Base-by-base conservation (phyloP, 352 stramenopile species). In the Phytophthora europaea region DNA sequence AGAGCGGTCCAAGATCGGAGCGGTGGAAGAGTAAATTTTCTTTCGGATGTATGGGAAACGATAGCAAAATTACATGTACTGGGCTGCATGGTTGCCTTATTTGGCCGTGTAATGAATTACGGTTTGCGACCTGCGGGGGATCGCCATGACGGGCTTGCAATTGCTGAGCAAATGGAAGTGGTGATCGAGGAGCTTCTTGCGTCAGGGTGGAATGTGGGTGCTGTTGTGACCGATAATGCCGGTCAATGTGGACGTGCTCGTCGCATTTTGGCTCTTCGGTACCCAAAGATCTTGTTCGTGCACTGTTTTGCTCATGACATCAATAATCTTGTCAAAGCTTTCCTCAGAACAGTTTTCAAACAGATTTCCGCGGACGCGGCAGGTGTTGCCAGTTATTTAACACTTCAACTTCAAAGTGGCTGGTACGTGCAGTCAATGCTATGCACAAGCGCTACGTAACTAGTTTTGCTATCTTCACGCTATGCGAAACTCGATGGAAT, bases 201-300 rank as follows among this genome's bases (percentile, higher is more conserved):
- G 20, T 59, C 53, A 16, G 65, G 23, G 34, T 66, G 65, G 56
- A 61, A 23, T 7, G 43, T 61, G n/a, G 56, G 65, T 26, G 67
- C 22, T 6, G 26, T 70, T 58, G 61, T 71, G n/a, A 70, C 59
- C 1, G 67, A 74, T 53, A 57, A 70, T 22, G 36, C 64, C 13
- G 60, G 71, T 4, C 48, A 70, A 54, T 74, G 71, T 33, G 45
- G 52, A 0, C 40, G 59, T 13, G 71, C 71, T 6, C 52, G 58
- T 8, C 58, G 52, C n/a, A 73, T 73, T 40, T 62, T 78, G 40
- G 57, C 60, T 13, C 56, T 67, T 20, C 57, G 65, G 18, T 75
- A 53, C 20, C 61, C 61, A 20, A 45, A 66, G 1, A 58, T 79
- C n/a, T 45, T 38, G 5, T 79, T 76, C 10, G 34, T 72, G 1